Evolutionary conservation across 75 land plant genomes (phyloP), one percentile per base, ranked within the genome.

Genomic region (Isoetes taiwanensis): DNA sequence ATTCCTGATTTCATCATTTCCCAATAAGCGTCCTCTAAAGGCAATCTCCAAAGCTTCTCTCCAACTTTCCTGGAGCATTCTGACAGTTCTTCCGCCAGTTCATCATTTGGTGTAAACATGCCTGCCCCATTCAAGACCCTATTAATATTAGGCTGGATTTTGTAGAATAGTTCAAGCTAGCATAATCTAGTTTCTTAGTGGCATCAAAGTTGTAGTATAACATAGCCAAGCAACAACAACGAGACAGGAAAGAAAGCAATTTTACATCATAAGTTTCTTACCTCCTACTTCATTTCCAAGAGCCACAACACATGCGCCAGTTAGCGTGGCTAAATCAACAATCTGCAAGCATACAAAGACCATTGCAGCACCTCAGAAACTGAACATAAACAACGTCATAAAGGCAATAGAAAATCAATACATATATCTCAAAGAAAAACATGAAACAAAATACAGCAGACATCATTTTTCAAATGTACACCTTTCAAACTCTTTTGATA

Each of bases 11-110:
- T 34, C 59, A 57, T 14, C 14, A 30, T 27, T 30, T 57, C 59
- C 31, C 41, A 27, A 30, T 57, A 57, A 12, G 20, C 35, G 14
- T 57, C 59, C 11, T 32, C 42, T 19, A 57, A n/a, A 14, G 59
- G 59, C 43, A 57, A 3, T 24, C 59, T 30, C 59, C 59, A 57
- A n/a, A 57, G 12, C 42, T 57, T 57, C 59, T 57, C 59, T 14
- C 59, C 59, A 16, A 40, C 40, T 30, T 2, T 33, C n/a, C 41
- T 57, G 9, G 59, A 12, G 19, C 41, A 11, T 27, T 26, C 31
- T n/a, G 42, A 34, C 3, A 57, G 41, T 34, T 57, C 32, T 17
- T 57, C 59, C 6, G 43, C 59, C 42, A 57, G 28, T 5, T 17
- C 31, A 10, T 57, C 59, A 21, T 40, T 57, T 3, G 59, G 14